Base-by-base conservation (phyloP, 129 eudicot genomes). In the Flaveria sonorensis region DNA sequence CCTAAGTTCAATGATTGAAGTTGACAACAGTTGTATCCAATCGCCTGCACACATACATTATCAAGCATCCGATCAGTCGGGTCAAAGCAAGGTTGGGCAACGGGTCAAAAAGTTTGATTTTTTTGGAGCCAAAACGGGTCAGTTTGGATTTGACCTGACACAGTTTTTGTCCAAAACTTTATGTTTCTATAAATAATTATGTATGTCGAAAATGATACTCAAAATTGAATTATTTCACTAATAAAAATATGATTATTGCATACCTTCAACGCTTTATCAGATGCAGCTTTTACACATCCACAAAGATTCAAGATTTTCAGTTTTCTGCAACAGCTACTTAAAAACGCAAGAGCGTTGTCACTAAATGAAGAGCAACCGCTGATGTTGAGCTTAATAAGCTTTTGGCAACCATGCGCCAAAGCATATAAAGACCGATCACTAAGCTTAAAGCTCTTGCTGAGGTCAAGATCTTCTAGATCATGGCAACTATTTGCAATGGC, bases 401-500 rank as follows among this genome's bases (percentile, higher is more conserved):
- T 84, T 11, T 85, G 92, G 77, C 97, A 93, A 47, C 97, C 98
- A 28, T 74, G 92, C 11, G 98, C 98, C 75, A 93, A 76, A 8
- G 98, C 96, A 81, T 88, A 87, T n/a, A 93, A 64, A 20, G 97
- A 93, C 13, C 84, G 87, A 79, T 93, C 97, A 62, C 86, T 82
- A 43, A 93, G 97, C 70, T 89, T 90, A 70, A 93, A 90, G 82
- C 98, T 88, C 79, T 90, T 93, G 86, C 98, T 93, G 19, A 93
- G 90, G 79, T 93, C 98, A 39, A 93, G 85, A 45, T 93, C 98
- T 76, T 84, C 84, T 19, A 93, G 84, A 21, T 88, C 97, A 70
- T 78, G 98, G 62, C 98, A 93, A 79, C 51, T 70, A 52, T 77
- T 79, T 57, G 98, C 90, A 45, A 93, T 84, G 50, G 82, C 67